Conservation (phyloP, 140 eudicot genomes). For the Erigeron philadelphicus region DNA sequence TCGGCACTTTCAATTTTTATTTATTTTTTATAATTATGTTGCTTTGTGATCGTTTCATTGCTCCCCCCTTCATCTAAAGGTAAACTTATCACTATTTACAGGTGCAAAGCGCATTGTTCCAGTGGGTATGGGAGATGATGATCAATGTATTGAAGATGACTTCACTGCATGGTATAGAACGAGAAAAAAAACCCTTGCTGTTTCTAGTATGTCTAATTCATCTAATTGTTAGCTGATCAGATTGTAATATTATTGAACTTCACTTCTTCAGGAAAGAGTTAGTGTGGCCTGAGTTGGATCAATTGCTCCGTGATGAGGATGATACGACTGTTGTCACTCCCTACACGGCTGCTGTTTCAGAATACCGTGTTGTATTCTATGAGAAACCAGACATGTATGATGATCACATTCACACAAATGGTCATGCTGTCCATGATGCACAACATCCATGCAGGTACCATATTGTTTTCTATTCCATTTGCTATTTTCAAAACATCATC, state of each 20-base stretch:
- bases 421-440: constrained; percentile 81
- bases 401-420: constrained; percentile 57
- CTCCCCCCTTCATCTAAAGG: constrained; percentile 3
- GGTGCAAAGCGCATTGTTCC: constrained; percentile 87
- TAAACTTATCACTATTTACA: constrained; percentile 28
- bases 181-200: neutral
- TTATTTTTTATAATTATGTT: neutral
- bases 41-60: neutral
- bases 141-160: constrained; percentile 97
- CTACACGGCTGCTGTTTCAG: constrained; percentile 86
- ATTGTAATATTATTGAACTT: constrained; percentile 7
- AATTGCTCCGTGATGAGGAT: constrained; percentile 71
- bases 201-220: neutral
- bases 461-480: neutral
- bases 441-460: constrained; percentile 94
- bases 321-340: constrained; percentile 74
- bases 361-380: constrained; percentile 77
- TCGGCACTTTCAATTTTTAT: neutral
- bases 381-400: constrained; percentile 42
- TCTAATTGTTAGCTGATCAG: constrained; percentile 9
- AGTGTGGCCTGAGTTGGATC: constrained; percentile 97
- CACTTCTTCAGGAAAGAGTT: constrained; percentile 60
- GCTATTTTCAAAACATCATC: neutral
- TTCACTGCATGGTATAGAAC: constrained; percentile 77
- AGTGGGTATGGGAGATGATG: constrained; percentile 96